Percentiles rank a stretch among this genome's conserved stretches.
Evolutionary conservation across 768 basidiomycete species (phyloP).

Genomic region (Kwoniella botswanensis): DNA sequence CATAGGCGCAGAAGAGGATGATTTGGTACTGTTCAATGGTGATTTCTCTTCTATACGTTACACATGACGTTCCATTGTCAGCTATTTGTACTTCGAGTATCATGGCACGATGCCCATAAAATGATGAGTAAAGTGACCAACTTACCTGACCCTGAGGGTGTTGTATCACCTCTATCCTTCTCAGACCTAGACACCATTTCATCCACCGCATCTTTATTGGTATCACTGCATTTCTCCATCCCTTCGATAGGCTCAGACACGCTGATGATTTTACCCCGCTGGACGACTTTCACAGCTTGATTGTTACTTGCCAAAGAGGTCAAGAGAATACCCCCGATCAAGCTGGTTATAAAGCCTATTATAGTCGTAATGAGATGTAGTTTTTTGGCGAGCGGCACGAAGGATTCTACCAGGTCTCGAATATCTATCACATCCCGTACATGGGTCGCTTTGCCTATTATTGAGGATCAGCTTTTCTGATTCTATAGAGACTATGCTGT

Average conservation of each 20-base stretch:
- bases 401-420: slow-evolving; percentile 42
- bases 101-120: too few relatives aligned
- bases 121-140: too few relatives aligned
- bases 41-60: neutral
- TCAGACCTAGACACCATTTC: neutral
- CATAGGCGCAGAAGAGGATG: neutral
- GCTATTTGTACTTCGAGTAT: too few relatives aligned
- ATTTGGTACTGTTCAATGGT: neutral
- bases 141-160: neutral
- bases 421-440: slow-evolving; percentile 45
- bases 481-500: too few relatives aligned
- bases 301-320: neutral
- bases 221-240: too few relatives aligned
- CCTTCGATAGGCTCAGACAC: neutral
- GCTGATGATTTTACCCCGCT: neutral
- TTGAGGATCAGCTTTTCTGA: neutral
- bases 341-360: slow-evolving; percentile 30
- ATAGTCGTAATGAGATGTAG: slow-evolving; percentile 36
- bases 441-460: slow-evolving; percentile 43
- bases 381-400: slow-evolving; percentile 46
- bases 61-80: too few relatives aligned
- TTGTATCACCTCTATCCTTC: neutral
- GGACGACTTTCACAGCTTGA: neutral
- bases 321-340: slow-evolving; percentile 21
- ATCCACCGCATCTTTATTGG: too few relatives aligned